Evolutionary conservation across 306 rosid genomes (phyloP).

Genomic region (Cotoneaster glaucophyllus): DNA sequence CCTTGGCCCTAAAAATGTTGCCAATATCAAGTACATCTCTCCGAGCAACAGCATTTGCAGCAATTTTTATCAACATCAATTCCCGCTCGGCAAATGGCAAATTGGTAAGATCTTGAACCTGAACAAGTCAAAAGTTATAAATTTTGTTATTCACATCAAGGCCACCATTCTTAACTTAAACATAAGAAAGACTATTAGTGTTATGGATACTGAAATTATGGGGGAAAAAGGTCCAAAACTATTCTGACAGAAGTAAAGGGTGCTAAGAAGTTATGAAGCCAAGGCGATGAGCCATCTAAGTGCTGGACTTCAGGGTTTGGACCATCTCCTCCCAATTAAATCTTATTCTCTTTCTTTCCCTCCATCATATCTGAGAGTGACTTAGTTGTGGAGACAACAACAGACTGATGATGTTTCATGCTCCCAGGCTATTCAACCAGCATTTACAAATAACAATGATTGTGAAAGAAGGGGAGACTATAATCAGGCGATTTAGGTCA

Average conservation of each 20-base stretch:
- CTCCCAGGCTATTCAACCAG: neutral
- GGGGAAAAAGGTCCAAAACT: neutral
- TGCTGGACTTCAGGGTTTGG: neutral
- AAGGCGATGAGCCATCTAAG: neutral
- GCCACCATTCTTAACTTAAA: neutral
- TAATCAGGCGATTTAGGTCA: neutral
- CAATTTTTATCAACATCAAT: conserved; percentile 75
- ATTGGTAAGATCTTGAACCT: conserved; percentile 75
- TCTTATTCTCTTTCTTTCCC: neutral
- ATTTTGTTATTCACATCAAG: neutral
- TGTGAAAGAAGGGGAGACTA: neutral
- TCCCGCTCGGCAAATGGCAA: conserved; percentile 84
- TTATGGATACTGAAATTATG: neutral
- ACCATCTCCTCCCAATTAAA: neutral
- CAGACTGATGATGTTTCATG: neutral
- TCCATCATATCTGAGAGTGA: neutral
- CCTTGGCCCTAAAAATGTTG: conserved; percentile 72
- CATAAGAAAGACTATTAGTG: neutral
- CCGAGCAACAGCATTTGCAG: conserved; percentile 71
- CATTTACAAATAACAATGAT: neutral
- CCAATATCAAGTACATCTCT: conserved; percentile 84
- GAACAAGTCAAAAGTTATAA: conserved; percentile 9
- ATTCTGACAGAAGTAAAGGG: neutral
- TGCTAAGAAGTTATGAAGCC: neutral
- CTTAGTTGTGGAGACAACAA: neutral